Evolutionary conservation across 495 filamentous ascomycete genomes (phyloP).

Genomic region (Filosporella fistucella): DNA sequence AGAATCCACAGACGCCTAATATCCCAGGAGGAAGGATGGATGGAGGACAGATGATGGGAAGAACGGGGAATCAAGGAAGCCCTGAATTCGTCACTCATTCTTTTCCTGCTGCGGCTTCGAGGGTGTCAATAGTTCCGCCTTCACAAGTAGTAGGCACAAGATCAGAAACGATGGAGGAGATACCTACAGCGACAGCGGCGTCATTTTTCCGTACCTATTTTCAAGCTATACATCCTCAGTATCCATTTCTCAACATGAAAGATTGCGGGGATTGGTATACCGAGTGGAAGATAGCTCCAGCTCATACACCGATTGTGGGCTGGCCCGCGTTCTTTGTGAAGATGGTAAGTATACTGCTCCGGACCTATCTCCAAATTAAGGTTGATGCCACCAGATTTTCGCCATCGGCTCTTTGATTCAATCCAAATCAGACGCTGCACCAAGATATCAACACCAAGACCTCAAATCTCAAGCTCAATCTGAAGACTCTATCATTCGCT

Average conservation of each 20-base stretch:
- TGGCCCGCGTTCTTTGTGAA: slow-evolving; percentile 6
- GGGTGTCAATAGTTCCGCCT: background rate
- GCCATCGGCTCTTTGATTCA: slow-evolving; percentile 6
- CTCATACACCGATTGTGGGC: background rate
- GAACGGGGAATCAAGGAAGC: background rate
- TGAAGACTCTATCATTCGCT: slow-evolving; percentile 3
- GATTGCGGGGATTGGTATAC: slow-evolving; percentile 3
- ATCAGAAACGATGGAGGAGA: slow-evolving; percentile 1
- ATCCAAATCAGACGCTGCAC: slow-evolving; percentile 5
- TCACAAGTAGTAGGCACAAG: background rate
- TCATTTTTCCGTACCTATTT: slow-evolving; percentile 12
- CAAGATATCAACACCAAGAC: slow-evolving; percentile 4
- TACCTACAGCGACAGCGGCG: slow-evolving; percentile 1
- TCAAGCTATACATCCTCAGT: slow-evolving; percentile 6
- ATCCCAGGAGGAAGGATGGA: background rate
- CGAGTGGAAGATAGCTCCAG: background rate
- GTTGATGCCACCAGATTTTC: slow-evolving; percentile 4
- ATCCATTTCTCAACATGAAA: slow-evolving; percentile 4
- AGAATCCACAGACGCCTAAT: background rate
- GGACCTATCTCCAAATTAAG: background rate
- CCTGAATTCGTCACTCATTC: too few species aligned
- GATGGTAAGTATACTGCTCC: background rate
- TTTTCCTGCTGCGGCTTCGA: background rate
- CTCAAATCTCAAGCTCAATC: slow-evolving; percentile 7
- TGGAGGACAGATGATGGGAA: background rate